Conservation (phyloP, 23 red algal genomes). For the Rhodosorus marinus region DNA sequence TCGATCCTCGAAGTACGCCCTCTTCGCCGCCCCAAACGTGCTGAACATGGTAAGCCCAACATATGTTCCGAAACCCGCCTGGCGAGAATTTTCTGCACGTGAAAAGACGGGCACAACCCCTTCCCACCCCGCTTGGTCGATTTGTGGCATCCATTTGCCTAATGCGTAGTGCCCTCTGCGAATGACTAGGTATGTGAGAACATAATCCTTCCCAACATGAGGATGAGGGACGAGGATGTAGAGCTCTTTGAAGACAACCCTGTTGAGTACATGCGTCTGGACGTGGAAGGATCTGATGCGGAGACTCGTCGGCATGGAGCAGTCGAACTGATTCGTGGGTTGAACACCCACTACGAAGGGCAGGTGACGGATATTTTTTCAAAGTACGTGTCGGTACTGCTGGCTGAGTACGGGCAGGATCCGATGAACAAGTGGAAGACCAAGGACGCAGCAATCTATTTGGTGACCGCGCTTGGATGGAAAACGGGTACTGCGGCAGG, state of each 20-base stretch:
- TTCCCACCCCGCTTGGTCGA: too few relatives aligned
- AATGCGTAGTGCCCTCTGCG: too few relatives aligned
- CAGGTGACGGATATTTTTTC: conserved; percentile 47
- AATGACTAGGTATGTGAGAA: conserved; percentile 61
- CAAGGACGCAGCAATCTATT: conserved; percentile 69
- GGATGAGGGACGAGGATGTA: conserved; percentile 60
- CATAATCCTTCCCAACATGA: conserved; percentile 85
- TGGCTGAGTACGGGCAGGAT: conserved; percentile 9
- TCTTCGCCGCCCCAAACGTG: conserved; percentile 25
- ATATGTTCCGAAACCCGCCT: too few relatives aligned
- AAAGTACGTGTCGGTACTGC: conserved; percentile 36
- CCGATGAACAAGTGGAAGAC: conserved; percentile 44
- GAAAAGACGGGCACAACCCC: too few relatives aligned
- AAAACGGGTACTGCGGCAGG: conserved; percentile 43
- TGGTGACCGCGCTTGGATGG: conserved; percentile 94
- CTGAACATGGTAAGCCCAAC: conserved; percentile 1
- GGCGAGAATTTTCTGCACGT: too few relatives aligned
- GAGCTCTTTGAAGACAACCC: conserved; percentile 97
- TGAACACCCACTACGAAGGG: conserved; percentile 52
- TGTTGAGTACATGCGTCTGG: conserved; percentile 72
- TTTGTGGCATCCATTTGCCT: too few relatives aligned
- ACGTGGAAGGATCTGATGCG: conserved; percentile 88
- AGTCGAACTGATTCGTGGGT: conserved; percentile 71
- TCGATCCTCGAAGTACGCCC: conserved; percentile 33
- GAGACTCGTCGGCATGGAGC: conserved; percentile 58